Base-by-base conservation (phyloP, 768 basidiomycete species). In the Asterophora lycoperdoides region DNA sequence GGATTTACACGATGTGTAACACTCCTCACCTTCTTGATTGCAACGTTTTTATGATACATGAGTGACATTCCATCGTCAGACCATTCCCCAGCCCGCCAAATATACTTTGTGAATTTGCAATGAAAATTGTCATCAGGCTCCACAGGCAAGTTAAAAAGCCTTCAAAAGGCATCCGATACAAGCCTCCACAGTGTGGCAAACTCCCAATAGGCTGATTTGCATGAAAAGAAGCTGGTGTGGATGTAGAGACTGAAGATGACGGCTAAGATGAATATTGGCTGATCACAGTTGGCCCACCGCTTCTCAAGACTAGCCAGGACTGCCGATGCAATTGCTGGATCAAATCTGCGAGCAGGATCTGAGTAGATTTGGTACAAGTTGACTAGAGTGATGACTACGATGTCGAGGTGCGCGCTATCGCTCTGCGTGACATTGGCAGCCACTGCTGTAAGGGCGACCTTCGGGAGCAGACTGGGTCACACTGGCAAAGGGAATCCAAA, bases 221-320 rank as follows among this genome's bases (percentile, higher is more conserved):
- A 23, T 13, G 44, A 49, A 39, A 60, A 61, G 15, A 45, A 41
- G 2, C 29, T 48, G 14, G 15, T 23, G 6, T 56, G 48, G 18
- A 61, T 50, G 44, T 54, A 64, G 0, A 62, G 66, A 42, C 68
- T 68, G 18, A 66, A 42, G 39, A 68, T 26, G 1, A 63, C 49
- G 1, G 60, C 56, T 2, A 60, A 37, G 14, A 67, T 62, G 41
- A 61, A 61, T 4, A 55, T 20, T 10, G 58, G 60, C 18, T 58
- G 61, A 42, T 67, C 63, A 3, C 54, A 43, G 9, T 38, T 53
- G 13, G 39, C 49, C 62, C 65, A 66, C 3, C 57, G 51, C 30
- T 55, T 51, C 46, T 67, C 58, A 4, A 66, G 57, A 29, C 59
- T 61, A 0, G 10, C 41, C 4, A 54, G 44, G 36, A 65, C 40